These are phyloP conservation scores for Neurospora sp. DNA, from an alignment of 495 filamentous ascomycete species.

Conservation along the genomic window DNA sequence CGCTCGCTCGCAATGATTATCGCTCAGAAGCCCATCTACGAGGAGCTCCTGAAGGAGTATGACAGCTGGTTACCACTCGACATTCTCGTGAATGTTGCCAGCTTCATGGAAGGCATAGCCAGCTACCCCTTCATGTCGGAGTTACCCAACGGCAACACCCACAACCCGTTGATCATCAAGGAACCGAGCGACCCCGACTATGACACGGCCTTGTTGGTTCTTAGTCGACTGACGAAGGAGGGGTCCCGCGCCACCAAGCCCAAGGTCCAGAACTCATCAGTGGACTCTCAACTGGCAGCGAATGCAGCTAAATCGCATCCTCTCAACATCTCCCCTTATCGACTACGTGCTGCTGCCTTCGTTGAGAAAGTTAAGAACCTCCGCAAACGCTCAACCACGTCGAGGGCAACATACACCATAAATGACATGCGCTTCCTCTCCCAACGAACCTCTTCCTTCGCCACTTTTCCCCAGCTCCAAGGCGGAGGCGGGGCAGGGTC, in stretches of 20 bases:
- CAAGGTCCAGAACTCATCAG: not conserved
- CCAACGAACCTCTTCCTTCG: constrained; percentile 4
- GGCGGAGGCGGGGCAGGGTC: not conserved
- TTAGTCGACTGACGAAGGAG: not conserved
- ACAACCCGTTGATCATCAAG: not conserved
- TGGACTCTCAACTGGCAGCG: not conserved
- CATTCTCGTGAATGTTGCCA: constrained; percentile 7
- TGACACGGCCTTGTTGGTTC: constrained; percentile 1
- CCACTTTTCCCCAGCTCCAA: not conserved
- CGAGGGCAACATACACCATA: constrained; percentile 5
- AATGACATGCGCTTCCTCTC: constrained; percentile 5
- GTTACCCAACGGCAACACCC: not conserved
- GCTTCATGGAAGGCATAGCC: constrained; percentile 11
- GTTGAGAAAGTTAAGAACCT: not conserved
- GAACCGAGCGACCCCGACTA: constrained; percentile 4
- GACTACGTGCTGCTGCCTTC: not conserved
- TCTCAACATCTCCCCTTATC: not conserved
- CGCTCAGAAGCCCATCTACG: constrained; percentile 5
- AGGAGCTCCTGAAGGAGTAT: constrained; percentile 7
- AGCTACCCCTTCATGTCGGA: constrained; percentile 12
- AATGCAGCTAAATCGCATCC: not conserved
- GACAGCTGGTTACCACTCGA: constrained; percentile 6
- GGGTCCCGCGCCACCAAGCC: not conserved
- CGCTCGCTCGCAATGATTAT: constrained; percentile 1
- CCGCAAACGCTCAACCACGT: not conserved